Evolutionary conservation across 176 grass and related monocot genomes (phyloP).

Genomic region (Triticum monococcum): DNA sequence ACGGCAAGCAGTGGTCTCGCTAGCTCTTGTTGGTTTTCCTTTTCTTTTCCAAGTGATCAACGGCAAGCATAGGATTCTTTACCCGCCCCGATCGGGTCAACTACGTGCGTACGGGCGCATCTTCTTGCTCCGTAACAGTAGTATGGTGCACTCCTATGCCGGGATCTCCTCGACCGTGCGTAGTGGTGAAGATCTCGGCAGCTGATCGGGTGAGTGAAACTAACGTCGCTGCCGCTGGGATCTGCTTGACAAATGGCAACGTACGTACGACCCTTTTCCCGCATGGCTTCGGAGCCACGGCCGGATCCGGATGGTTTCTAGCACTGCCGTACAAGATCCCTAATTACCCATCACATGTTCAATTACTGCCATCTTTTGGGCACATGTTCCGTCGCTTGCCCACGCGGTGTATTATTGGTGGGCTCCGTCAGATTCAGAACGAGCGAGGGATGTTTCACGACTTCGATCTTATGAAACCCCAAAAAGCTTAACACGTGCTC

Average conservation of each 20-base stretch:
- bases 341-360: background rate
- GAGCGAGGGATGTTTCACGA: background rate
- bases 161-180: background rate
- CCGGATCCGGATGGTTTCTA: background rate
- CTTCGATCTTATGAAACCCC: background rate
- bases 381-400: background rate
- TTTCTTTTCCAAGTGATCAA: background rate
- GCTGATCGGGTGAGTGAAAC: background rate
- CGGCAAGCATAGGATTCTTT: too few species aligned
- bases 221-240: background rate
- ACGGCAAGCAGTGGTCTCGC: constrained; percentile 38
- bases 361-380: background rate
- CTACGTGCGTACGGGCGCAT: background rate
- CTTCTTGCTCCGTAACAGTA: background rate
- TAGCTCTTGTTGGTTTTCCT: background rate
- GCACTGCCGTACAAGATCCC: background rate
- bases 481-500: background rate
- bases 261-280: background rate
- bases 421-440: background rate
- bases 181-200: background rate
- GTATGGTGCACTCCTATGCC: background rate
- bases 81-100: background rate
- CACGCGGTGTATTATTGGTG: background rate
- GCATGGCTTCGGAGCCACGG: background rate
- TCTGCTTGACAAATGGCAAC: background rate